Evolutionary conservation across 108 stramenopile species (phyloP), one percentile per base, ranked within the genome.

Genomic region (Cyclotella sp.): DNA sequence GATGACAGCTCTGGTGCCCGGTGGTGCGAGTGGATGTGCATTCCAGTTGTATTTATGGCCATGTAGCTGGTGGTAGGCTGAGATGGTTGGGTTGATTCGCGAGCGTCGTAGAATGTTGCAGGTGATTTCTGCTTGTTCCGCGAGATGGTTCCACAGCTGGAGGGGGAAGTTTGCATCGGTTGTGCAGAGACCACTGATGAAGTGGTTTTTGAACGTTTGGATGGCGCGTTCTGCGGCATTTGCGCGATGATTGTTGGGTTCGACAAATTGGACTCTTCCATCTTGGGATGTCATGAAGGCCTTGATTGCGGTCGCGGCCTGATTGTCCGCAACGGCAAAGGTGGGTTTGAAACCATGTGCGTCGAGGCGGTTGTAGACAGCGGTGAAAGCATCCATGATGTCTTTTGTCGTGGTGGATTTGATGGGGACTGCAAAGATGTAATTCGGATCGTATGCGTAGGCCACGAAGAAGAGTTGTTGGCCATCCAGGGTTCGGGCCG

Each of bases 191-290:
- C 67, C 67, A 30, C 49, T 52, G 26, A 73, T 73, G 73, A 80
- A 80, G 40, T 74, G 72, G 64, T 73, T 65, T 49, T 80, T 80
- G 63, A 68, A 80, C 0, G 67, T 74, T 68, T 80, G 79, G 29
- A 79, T 79, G 9, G 71, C 78, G 3, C 78, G 42, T 34, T 79
- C 62, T 77, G 78, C n/a, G n/a, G n/a, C n/a, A n/a, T n/a, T n/a
- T n/a, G n/a, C n/a, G n/a, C n/a, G n/a, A n/a, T n/a, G n/a, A 21
- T 64, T 66, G 67, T 60, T 44, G 3, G 79, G 79, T 65, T 70
- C 67, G 7, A 81, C 65, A 51, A 74, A 44, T 75, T 81, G 74
- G 18, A 19, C 24, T 43, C 8, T 21, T 6, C 21, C 11, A 0
- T 63, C 16, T 15, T 61, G 14, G 22, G 47, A 42, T 18, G 27